Evolutionary conservation across 176 grass and related monocot genomes (phyloP), one percentile per base, ranked within the genome.

Genomic region (Chloris gayana): DNA sequence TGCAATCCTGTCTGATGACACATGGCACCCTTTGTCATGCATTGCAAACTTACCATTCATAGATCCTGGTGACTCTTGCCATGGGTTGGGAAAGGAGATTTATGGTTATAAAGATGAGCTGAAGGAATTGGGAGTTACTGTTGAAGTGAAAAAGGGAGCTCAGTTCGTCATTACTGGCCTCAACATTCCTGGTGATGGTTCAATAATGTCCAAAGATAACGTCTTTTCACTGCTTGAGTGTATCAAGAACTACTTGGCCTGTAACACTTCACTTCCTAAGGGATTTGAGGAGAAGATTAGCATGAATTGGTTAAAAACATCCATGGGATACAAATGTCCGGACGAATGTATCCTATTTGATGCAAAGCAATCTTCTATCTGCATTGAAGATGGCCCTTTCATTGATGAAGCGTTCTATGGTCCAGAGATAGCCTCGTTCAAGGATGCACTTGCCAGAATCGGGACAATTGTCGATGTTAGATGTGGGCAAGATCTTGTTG

Each of bases 391-490:
- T 54, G 91, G 89, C 0, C 90, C 93, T 62, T 96, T 96, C 69
- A 96, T 96, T 19, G 87, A 96, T 84, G 85, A 92, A 67, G 70
- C 39, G 0, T 96, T 96, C 22, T 93, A 87, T 61, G 90, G 90
- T 26, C 39, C 74, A 6, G 69, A 82, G 41, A 77, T 97, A 14
- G 6, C 46, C 5, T 79, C 62, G 24, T 93, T 87, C 34, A 85
- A 80, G 67, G 69, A 77, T 53, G 31, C 70, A 2, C 88, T 93
- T 37, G 17, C 7, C 9, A 65, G 19, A 86, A 96, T 92, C 0
- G 85, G 90, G 24, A 90, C 86, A 4, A 53, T 27, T 26, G 90
- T 92, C 3, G 75, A 96, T 81, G 64, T 82, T 27, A 57, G 17
- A 24, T 3, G 8, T 19, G 71, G 70, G 14, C 66, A 82, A 47